phyloP scores from a whole-genome alignment of 2,329 filamentous ascomycete species.

The Clonostachys solani region DNA sequence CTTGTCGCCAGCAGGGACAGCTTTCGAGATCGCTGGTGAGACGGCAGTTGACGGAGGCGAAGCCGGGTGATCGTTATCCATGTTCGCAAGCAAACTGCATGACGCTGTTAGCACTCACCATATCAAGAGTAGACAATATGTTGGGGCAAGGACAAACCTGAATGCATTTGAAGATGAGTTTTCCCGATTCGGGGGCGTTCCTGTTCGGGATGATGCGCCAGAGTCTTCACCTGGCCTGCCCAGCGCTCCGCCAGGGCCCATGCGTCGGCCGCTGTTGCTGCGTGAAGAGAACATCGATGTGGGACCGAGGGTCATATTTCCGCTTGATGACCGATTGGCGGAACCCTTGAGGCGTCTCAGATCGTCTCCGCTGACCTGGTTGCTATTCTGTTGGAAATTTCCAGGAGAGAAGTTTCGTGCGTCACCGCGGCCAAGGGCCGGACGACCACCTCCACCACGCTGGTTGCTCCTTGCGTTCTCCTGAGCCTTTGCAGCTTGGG shows the following conservation, averaged over 20 bases:
- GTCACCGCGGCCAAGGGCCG: constrained; percentile 77
- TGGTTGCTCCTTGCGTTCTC: constrained; percentile 61
- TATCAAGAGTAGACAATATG: not conserved
- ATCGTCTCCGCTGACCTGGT: constrained; percentile 88
- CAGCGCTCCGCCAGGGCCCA: constrained; percentile 71
- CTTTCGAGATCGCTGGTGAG: constrained; percentile 63
- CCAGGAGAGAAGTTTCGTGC: constrained; percentile 75
- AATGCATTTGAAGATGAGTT: constrained; percentile 80
- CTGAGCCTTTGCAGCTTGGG: constrained; percentile 74
- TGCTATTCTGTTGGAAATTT: constrained; percentile 70
- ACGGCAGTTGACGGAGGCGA: constrained; percentile 67
- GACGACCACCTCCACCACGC: constrained; percentile 65
- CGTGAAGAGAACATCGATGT: constrained; percentile 85
- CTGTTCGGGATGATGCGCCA: constrained; percentile 80
- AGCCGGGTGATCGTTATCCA: constrained; percentile 59
- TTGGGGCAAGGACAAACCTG: constrained; percentile 60
- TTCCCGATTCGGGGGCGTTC: constrained; percentile 67
- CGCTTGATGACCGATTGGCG: constrained; percentile 54
- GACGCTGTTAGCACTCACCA: constrained; percentile 5
- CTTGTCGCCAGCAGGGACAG: constrained; percentile 51
- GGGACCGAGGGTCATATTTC: constrained; percentile 69
- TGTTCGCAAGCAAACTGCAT: constrained; percentile 51
- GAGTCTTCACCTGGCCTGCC: constrained; percentile 79
- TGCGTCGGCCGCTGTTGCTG: constrained; percentile 81
- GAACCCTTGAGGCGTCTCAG: constrained; percentile 74